These are phyloP conservation scores for Ruellia speciosa DNA, from an alignment of 305 asterid species.

Conservation along the genomic window DNA sequence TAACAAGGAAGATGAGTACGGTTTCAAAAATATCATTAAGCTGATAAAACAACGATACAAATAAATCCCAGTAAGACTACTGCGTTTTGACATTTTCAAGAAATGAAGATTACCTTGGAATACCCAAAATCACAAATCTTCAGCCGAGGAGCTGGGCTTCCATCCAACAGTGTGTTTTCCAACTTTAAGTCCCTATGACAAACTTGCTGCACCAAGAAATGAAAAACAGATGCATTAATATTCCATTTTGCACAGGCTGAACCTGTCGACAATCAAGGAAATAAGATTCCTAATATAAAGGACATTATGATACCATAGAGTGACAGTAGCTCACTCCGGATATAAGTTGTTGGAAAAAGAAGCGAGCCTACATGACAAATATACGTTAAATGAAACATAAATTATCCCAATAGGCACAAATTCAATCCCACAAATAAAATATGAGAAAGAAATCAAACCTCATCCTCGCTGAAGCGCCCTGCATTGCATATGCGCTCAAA, in stretches of 20 bases:
- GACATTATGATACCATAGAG: slow-evolving; percentile 38
- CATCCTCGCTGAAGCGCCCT: slow-evolving; percentile 90
- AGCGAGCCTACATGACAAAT: slow-evolving; percentile 46
- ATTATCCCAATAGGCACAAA: slow-evolving; percentile 5
- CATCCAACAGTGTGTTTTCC: slow-evolving; percentile 80
- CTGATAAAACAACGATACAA: not conserved
- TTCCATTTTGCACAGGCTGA: slow-evolving; percentile 7
- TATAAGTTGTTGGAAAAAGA: slow-evolving; percentile 72
- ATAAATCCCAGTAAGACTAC: not conserved
- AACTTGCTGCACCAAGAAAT: slow-evolving; percentile 53
- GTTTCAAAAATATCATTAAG: not conserved
- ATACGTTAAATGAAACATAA: not conserved
- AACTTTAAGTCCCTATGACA: slow-evolving; percentile 91
- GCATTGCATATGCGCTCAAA: slow-evolving; percentile 78
- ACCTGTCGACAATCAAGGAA: not conserved
- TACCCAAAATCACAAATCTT: slow-evolving; percentile 91
- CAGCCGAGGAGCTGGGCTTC: slow-evolving; percentile 82
- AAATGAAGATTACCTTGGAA: slow-evolving; percentile 48
- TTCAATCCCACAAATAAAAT: not conserved
- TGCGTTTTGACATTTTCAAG: not conserved
- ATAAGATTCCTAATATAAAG: slow-evolving; percentile 9
- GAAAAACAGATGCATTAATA: slow-evolving; percentile 10
- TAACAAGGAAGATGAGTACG: not conserved
- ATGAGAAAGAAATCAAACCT: slow-evolving; percentile 39
- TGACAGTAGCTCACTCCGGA: slow-evolving; percentile 81